Conservation (phyloP, 2,329 filamentous ascomycete genomes). For the Leptographium radiaticola region DNA sequence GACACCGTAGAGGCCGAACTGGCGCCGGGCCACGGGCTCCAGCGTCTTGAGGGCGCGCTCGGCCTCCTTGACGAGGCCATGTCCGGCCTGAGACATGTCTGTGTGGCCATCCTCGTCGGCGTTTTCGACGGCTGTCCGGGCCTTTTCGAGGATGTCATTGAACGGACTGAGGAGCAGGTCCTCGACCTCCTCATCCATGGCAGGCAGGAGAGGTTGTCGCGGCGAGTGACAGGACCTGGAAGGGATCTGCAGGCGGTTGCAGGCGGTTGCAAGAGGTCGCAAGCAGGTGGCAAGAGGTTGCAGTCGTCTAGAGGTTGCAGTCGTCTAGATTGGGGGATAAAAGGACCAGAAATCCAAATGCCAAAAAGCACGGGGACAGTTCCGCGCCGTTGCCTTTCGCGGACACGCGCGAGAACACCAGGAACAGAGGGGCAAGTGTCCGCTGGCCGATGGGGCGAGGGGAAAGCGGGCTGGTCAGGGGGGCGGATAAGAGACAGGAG, state of each 20-base stretch:
- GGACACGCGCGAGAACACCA: too few relatives aligned
- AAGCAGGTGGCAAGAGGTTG: too few relatives aligned
- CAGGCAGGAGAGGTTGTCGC: neutral
- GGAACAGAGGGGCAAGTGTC: too few relatives aligned
- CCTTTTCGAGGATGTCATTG: slow-evolving; percentile 39
- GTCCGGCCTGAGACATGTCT: slow-evolving; percentile 36
- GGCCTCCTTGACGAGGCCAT: slow-evolving; percentile 22
- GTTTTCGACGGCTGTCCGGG: slow-evolving; percentile 31
- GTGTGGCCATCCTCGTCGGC: slow-evolving; percentile 25
- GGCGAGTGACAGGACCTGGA: too few relatives aligned
- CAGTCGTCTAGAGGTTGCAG: too few relatives aligned
- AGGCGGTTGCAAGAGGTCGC: too few relatives aligned
- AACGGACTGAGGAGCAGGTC: slow-evolving; percentile 38
- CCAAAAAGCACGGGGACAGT: too few relatives aligned
- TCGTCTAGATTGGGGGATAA: too few relatives aligned
- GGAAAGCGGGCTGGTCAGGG: neutral
- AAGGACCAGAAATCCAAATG: too few relatives aligned
- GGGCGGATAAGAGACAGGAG: neutral
- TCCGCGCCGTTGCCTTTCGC: too few relatives aligned
- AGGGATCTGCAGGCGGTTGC: too few relatives aligned
- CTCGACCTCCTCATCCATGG: slow-evolving; percentile 14
- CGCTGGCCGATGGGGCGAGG: neutral
- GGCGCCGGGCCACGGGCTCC: slow-evolving; percentile 36
- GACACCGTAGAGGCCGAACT: slow-evolving; percentile 32
- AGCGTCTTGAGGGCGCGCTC: slow-evolving; percentile 29